phyloP scores from a whole-genome alignment of 768 basidiomycete species.

The Mycena galericulata region DNA sequence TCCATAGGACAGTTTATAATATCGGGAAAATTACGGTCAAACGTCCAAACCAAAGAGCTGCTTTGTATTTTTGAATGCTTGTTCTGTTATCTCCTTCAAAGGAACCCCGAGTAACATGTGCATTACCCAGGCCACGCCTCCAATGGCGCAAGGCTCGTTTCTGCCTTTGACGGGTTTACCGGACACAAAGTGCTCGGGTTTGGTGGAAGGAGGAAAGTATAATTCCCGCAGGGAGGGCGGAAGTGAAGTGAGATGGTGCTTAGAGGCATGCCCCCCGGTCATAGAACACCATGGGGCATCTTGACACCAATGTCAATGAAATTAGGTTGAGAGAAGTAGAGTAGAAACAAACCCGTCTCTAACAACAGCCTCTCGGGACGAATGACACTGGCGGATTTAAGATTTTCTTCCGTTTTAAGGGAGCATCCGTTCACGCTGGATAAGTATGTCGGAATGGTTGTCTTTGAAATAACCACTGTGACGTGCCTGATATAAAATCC shows the following conservation, averaged over 20 bases:
- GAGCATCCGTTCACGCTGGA: constrained; percentile 80
- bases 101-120: constrained; percentile 58
- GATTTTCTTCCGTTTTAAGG: constrained; percentile 77
- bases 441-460: background rate
- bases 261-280: constrained; percentile 74
- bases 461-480: background rate
- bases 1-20: background rate
- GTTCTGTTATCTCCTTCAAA: constrained; percentile 67
- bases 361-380: constrained; percentile 71
- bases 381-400: constrained; percentile 66
- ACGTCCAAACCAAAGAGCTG: constrained; percentile 67
- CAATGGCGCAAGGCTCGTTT: constrained; percentile 77
- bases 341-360: constrained; percentile 70
- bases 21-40: constrained; percentile 21
- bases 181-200: constrained; percentile 67
- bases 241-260: constrained; percentile 59
- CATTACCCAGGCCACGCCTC: constrained; percentile 81
- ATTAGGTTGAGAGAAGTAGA: background rate
- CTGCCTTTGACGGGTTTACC: constrained; percentile 81
- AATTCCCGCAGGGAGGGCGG: constrained; percentile 57
- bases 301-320: constrained; percentile 37
- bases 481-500: constrained; percentile 74
- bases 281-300: constrained; percentile 83
- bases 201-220: constrained; percentile 64
- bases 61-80: constrained; percentile 73